Percentiles rank a stretch among this genome's conserved stretches.
phyloP scores from a whole-genome alignment of 495 filamentous ascomycete species.

The Articulospora tetracladia region DNA sequence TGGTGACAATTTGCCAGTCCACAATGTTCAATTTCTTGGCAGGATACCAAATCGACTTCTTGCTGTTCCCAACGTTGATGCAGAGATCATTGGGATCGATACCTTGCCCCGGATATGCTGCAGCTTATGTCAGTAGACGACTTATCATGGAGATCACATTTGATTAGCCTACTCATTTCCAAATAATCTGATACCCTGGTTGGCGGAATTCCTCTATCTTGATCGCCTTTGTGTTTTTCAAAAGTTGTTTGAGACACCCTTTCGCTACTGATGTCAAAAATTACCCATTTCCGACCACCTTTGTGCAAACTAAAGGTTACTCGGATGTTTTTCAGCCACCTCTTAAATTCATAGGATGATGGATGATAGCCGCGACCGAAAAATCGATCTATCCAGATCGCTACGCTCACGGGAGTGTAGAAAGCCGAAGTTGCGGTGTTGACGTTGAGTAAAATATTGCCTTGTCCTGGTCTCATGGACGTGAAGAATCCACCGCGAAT shows the following conservation, averaged over 20 bases:
- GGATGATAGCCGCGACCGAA: neutral
- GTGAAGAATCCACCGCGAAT: slow-evolving; percentile 58
- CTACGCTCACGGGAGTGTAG: slow-evolving; percentile 30
- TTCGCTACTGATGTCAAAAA: neutral
- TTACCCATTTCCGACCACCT: too few relatives aligned
- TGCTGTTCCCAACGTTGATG: neutral
- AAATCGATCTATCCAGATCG: neutral
- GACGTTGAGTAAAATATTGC: slow-evolving; percentile 56
- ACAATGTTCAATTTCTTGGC: slow-evolving; percentile 5
- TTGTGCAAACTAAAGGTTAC: neutral
- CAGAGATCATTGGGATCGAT: too few relatives aligned
- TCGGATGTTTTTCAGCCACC: neutral
- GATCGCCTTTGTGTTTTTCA: too few relatives aligned
- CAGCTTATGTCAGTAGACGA: too few relatives aligned
- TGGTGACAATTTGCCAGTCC: slow-evolving; percentile 5
- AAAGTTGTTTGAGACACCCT: too few relatives aligned
- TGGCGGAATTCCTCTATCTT: too few relatives aligned
- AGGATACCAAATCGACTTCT: slow-evolving; percentile 1
- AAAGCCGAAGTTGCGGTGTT: slow-evolving; percentile 30
- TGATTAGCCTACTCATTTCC: too few relatives aligned
- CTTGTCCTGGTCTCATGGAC: slow-evolving; percentile 59
- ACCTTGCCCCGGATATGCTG: too few relatives aligned
- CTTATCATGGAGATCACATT: too few relatives aligned
- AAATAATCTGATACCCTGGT: too few relatives aligned
- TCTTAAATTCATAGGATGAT: neutral